Base-by-base conservation (phyloP, 2,329 filamentous ascomycete species). In the Volutella citrinella region DNA sequence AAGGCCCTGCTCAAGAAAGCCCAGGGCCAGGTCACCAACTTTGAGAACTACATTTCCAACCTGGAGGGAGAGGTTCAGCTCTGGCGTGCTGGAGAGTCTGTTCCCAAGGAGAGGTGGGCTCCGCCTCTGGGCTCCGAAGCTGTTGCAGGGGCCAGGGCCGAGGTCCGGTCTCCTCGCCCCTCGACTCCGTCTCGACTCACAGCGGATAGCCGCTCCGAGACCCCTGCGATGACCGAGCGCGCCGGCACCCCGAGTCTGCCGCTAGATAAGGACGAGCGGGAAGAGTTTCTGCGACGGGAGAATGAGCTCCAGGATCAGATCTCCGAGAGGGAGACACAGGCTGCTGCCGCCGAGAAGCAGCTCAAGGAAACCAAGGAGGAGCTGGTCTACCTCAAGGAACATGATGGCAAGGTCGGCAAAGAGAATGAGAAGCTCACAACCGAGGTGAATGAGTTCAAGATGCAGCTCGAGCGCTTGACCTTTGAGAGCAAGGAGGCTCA, bases 291-390 rank as follows among this genome's bases (percentile, higher is more conserved):
- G 46, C 80, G 88, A 52, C 81, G 93, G 35, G 93, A 98, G 61
- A 98, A 98, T 53, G 93, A 98, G 60, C 76, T 98, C 25, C 93
- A 97, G 60, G 93, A 98, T 58, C 91, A 97, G 66, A 76, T 98
- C 34, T 83, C 93, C 3, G 93, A 98, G 64, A 93, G 83, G 64
- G 93, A 98, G 63, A 82, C 84, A 4, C 81, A 84, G 47, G 82
- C 94, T 25, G 80, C 82, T 7, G 75, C 82, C 18, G 79, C 83
- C 1, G 91, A 97, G 61, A 86, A 93, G 63, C 79, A 78, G 40
- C 70, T 96, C 25, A 80, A 80, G 39, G 87, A 94, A 48, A 82
- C 82, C 19, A 90, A 88, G 57, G 90, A 95, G 49, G 93, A 98
- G 65, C 71, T 97, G 33, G 67, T 75, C 36, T 84, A 84, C 47